phyloP scores from a whole-genome alignment of 352 stramenopile genomes.

The Phytopythium ostracodes region DNA sequence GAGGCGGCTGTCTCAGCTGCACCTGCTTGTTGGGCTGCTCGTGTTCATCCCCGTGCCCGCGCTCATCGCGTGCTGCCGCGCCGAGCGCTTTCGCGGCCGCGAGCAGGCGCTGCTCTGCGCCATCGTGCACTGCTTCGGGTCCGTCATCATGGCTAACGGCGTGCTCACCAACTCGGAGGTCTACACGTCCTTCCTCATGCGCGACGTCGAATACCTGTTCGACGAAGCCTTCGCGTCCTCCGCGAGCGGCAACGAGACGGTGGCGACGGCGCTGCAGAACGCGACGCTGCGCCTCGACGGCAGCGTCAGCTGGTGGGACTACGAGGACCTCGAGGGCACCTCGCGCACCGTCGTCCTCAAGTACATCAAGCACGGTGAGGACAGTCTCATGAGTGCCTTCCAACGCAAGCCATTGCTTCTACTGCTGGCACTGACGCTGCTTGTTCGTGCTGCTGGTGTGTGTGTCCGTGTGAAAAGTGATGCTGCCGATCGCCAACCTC shows the following conservation, averaged over 20 bases:
- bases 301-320: conserved; percentile 51
- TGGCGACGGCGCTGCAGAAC: not conserved
- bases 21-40: conserved; percentile 43
- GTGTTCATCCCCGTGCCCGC: conserved; percentile 60
- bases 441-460: not conserved
- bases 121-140: conserved; percentile 68
- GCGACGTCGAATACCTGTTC: conserved; percentile 48
- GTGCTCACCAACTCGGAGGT: conserved; percentile 34
- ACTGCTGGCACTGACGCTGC: not conserved
- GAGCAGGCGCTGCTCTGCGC: conserved; percentile 58
- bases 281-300: conserved; percentile 28
- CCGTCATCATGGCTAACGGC: conserved; percentile 41
- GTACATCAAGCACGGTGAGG: conserved; percentile 50
- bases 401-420: too few relatives aligned
- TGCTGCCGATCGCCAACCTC: conserved; percentile 61
- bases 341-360: conserved; percentile 30
- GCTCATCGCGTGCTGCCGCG: conserved; percentile 47
- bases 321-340: conserved; percentile 49
- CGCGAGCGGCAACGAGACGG: not conserved
- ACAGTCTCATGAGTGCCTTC: too few relatives aligned
- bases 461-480: conserved; percentile 19
- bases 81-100: conserved; percentile 43
- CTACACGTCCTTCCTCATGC: conserved; percentile 44
- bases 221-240: conserved; percentile 25
- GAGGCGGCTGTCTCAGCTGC: conserved; percentile 18